Percentiles rank a stretch among this genome's conserved stretches.
These are phyloP conservation scores for Tremellales sp. DNA, from an alignment of 1,284 basidiomycete genomes.

Conservation along the genomic window DNA sequence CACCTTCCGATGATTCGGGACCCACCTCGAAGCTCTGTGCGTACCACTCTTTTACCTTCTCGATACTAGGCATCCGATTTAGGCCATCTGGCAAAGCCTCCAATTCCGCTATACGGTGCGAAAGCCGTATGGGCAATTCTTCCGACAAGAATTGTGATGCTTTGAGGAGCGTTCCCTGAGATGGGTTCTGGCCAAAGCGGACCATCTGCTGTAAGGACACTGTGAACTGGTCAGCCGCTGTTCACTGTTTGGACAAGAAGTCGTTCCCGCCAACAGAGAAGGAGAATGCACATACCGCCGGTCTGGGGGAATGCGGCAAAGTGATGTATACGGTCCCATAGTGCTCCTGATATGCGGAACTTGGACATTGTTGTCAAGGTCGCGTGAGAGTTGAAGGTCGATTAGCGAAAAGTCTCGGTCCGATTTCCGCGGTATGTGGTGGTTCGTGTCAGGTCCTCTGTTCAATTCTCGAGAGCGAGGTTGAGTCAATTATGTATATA, in stretches of 20 bases:
- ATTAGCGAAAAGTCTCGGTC: too few relatives aligned
- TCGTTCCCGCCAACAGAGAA: background rate
- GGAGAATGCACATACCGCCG: conserved; percentile 59
- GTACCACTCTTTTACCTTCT: conserved; percentile 97
- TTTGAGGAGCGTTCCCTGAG: conserved; percentile 79
- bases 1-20: conserved; percentile 9
- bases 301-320: conserved; percentile 93
- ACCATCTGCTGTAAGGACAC: conserved; percentile 93
- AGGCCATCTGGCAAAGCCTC: conserved; percentile 91
- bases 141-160: conserved; percentile 78
- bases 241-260: background rate
- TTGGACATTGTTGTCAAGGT: conserved; percentile 35
- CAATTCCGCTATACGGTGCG: conserved; percentile 94
- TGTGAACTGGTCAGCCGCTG: conserved; percentile 39
- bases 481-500: too few relatives aligned
- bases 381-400: too few relatives aligned
- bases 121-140: conserved; percentile 81
- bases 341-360: conserved; percentile 63
- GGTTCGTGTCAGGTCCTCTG: too few relatives aligned
- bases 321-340: conserved; percentile 91
- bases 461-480: too few relatives aligned
- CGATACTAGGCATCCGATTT: conserved; percentile 86
- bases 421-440: too few relatives aligned
- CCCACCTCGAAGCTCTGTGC: conserved; percentile 94
- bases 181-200: conserved; percentile 78